Evolutionary conservation across 1,284 basidiomycete species (phyloP).

Genomic region (Volvariella surrecta): DNA sequence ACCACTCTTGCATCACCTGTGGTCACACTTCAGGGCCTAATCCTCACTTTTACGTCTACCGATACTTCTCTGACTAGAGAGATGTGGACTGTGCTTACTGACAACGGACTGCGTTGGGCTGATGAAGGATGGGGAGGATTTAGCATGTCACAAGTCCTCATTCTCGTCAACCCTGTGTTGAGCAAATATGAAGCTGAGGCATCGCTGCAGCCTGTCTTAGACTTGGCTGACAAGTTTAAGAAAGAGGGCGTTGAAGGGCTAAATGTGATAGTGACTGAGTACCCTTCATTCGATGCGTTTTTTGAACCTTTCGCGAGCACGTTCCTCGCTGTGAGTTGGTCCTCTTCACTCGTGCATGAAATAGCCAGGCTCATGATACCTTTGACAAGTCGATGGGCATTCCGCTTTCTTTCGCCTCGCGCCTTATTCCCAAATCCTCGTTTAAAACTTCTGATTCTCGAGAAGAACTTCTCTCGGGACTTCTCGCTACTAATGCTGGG

Average conservation of each 20-base stretch:
- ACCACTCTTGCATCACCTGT: constrained; percentile 17
- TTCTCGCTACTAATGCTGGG: constrained; percentile 24
- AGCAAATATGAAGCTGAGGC: constrained; percentile 21
- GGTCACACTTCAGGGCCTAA: constrained; percentile 17
- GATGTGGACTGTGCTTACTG: constrained; percentile 15
- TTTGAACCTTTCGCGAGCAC: constrained; percentile 28
- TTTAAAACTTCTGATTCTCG: constrained; percentile 22
- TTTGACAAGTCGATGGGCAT: constrained; percentile 25
- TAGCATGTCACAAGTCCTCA: constrained; percentile 23
- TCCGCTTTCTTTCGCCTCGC: constrained; percentile 31
- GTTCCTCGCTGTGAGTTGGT: constrained; percentile 21
- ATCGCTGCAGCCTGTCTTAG: constrained; percentile 31
- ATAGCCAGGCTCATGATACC: background rate
- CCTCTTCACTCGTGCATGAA: constrained; percentile 3
- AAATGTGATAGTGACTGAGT: constrained; percentile 21
- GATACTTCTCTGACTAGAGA: constrained; percentile 11
- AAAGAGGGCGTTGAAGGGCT: constrained; percentile 19
- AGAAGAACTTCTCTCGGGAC: constrained; percentile 24
- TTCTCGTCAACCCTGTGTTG: constrained; percentile 23
- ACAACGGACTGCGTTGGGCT: constrained; percentile 17
- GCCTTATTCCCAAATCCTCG: constrained; percentile 29
- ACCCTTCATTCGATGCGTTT: constrained; percentile 28
- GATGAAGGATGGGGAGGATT: constrained; percentile 47
- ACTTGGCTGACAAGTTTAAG: constrained; percentile 18
- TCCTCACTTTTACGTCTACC: constrained; percentile 11